A percentile compares a stretch with the other conserved stretches of the same genome.
Conservation (phyloP, 805 yeast genomes). For the Clavispora asparagi region DNA sequence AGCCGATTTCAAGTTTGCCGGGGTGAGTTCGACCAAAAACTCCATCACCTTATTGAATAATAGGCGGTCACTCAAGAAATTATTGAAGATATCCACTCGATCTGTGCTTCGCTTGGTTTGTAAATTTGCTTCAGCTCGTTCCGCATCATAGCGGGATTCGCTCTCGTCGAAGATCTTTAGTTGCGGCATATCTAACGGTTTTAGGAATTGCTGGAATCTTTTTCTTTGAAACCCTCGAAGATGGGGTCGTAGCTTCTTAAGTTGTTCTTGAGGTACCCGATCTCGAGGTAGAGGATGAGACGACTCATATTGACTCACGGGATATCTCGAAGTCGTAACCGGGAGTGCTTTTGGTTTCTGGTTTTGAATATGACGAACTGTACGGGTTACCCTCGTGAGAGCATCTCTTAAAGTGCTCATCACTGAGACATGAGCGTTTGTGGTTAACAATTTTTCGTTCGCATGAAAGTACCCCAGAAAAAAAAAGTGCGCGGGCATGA, state of each 20-base stretch:
- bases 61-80: slow-evolving; percentile 24
- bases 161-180: slow-evolving; percentile 26
- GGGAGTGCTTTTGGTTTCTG: slow-evolving; percentile 2
- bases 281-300: neutral
- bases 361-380: slow-evolving; percentile 23
- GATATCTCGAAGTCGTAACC: neutral
- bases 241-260: slow-evolving; percentile 10
- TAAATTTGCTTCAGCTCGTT: slow-evolving; percentile 25
- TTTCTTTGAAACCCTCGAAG: slow-evolving; percentile 16
- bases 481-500: neutral
- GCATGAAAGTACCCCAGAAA: neutral
- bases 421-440: neutral
- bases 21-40: slow-evolving; percentile 26
- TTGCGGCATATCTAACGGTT: slow-evolving; percentile 29
- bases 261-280: slow-evolving; percentile 8
- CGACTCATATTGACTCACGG: slow-evolving; percentile 1
- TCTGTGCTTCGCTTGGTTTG: slow-evolving; percentile 13
- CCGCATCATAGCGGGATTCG: slow-evolving; percentile 18
- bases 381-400: slow-evolving; percentile 28
- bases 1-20: slow-evolving; percentile 20
- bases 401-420: slow-evolving; percentile 31
- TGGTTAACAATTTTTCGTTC: neutral
- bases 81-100: slow-evolving; percentile 17
- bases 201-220: slow-evolving; percentile 27
- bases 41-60: slow-evolving; percentile 29